Percentiles rank a stretch among this genome's conserved stretches.
phyloP scores from a whole-genome alignment of 2,329 filamentous ascomycete genomes.

The Colletotrichum godetiae region DNA sequence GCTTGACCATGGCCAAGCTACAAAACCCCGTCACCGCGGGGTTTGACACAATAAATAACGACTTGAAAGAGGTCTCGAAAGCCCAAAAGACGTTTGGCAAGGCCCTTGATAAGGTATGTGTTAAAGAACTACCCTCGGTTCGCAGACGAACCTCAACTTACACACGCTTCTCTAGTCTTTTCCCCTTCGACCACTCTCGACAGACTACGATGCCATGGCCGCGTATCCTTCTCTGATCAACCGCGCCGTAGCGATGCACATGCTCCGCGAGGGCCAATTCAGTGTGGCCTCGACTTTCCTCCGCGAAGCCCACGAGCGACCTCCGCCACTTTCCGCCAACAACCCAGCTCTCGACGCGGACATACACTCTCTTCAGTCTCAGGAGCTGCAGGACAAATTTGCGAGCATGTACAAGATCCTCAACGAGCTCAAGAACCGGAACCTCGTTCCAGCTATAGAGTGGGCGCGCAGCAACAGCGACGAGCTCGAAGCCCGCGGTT shows the following conservation, averaged over 20 bases:
- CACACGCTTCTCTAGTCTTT: constrained; percentile 43
- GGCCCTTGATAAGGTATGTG: constrained; percentile 79
- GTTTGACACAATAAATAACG: constrained; percentile 83
- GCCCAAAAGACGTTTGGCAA: constrained; percentile 87
- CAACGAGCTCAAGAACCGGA: constrained; percentile 77
- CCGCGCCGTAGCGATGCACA: constrained; percentile 91
- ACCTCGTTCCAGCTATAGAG: constrained; percentile 84
- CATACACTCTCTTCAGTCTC: constrained; percentile 69
- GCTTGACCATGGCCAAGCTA: constrained; percentile 82
- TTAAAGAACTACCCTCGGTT: neutral
- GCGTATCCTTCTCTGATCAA: constrained; percentile 84
- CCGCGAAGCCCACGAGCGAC: constrained; percentile 69
- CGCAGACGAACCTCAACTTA: constrained; percentile 31
- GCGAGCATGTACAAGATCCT: constrained; percentile 92
- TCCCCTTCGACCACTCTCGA: constrained; percentile 72
- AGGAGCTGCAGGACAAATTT: constrained; percentile 83
- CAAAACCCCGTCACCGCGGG: constrained; percentile 86
- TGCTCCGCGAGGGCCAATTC: constrained; percentile 95
- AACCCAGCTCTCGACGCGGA: constrained; percentile 48
- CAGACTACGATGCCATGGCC: constrained; percentile 83
- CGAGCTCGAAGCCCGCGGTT: constrained; percentile 82
- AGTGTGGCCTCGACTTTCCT: constrained; percentile 88
- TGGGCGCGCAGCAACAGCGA: constrained; percentile 83
- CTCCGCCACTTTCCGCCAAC: constrained; percentile 36
- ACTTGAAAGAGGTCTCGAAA: constrained; percentile 85